Base-by-base conservation (phyloP, 371 early-diverging fungal species). In the Basidiobolus meristosporus region DNA sequence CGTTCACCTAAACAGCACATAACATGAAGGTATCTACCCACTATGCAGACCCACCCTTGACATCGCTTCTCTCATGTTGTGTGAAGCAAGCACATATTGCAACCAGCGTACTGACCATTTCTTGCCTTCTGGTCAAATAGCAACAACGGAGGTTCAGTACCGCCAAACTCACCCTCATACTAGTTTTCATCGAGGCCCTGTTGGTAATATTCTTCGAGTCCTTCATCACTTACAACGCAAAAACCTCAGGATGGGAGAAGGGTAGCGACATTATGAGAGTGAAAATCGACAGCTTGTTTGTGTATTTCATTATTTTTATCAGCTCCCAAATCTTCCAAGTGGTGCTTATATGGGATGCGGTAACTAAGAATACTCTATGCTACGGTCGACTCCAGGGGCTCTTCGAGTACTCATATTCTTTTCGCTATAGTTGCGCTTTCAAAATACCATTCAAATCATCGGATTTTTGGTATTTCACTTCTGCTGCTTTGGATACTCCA, bases 401-500 rank as follows among this genome's bases (percentile, higher is more conserved):
- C n/a, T n/a, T n/a, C n/a, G n/a, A n/a, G n/a, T n/a, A 26, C 26
- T 26, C 31, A 15, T 47, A 16, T 12, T 26, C 26, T 18, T 22
- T 19, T 38, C n/a, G n/a, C 5, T 50, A 36, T 57, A 83, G 84
- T 64, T 82, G 2, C 70, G 68, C 29, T 65, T 71, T 33, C 67
- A 78, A 54, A 90, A 91, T 57, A 88, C 84, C 1, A 82, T 90
- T 43, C 88, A 90, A 53, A 65, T 89, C 26, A 74, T 88, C 45
- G 82, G 77, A 2, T 74, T 84, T 45, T 60, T 88, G 29, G 38
- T 78, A 30, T 82, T 89, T 60, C 80, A 88, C 51, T 36, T 77
- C 20, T 76, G 73, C 54, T 73, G 73, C 34, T 73, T 84, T 48
- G 62, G 65, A 43, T 87, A 87, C 50, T 68, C 80, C 3, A 64